Conservation (phyloP, 2,329 filamentous ascomycete species). For the Sordariomycetes sp. region DNA sequence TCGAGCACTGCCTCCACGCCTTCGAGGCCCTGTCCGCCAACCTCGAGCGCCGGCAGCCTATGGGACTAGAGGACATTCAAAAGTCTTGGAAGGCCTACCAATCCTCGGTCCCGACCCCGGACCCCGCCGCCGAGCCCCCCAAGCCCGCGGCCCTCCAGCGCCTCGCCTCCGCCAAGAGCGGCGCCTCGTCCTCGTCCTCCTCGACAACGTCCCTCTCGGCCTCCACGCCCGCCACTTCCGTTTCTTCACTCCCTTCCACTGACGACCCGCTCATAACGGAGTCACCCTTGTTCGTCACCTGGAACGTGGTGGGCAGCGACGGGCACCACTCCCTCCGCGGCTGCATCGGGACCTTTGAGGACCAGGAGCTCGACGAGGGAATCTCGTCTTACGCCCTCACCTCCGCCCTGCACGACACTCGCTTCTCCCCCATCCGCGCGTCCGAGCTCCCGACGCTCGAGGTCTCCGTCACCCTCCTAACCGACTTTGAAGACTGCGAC, state of each 20-base stretch:
- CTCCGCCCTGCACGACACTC: conserved; percentile 53
- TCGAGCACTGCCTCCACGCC: conserved; percentile 80
- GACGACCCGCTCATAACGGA: conserved; percentile 35
- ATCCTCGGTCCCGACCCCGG: conserved; percentile 6
- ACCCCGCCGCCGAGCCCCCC: conserved; percentile 6
- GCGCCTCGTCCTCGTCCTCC: conserved; percentile 12
- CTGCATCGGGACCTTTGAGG: conserved; percentile 91
- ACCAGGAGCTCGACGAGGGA: conserved; percentile 58
- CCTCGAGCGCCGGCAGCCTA: conserved; percentile 55
- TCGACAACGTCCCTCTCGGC: conserved; percentile 18
- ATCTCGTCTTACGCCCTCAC: conserved; percentile 72
- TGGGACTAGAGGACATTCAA: conserved; percentile 57
- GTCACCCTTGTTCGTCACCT: conserved; percentile 23
- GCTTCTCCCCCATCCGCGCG: conserved; percentile 41
- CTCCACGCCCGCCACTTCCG: conserved; percentile 31
- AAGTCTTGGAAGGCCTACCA: conserved; percentile 39
- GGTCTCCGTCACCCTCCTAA: conserved; percentile 69
- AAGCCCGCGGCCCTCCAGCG: conserved; percentile 22
- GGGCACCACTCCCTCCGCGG: conserved; percentile 60
- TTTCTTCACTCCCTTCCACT: conserved; percentile 75
- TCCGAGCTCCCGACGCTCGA: conserved; percentile 44
- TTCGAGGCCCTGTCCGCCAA: conserved; percentile 76
- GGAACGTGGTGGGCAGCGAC: conserved; percentile 7
- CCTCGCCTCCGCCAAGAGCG: conserved; percentile 15
- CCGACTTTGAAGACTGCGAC: conserved; percentile 65